phyloP scores from a whole-genome alignment of 352 stramenopile genomes.

The Phytophthora sp. region DNA sequence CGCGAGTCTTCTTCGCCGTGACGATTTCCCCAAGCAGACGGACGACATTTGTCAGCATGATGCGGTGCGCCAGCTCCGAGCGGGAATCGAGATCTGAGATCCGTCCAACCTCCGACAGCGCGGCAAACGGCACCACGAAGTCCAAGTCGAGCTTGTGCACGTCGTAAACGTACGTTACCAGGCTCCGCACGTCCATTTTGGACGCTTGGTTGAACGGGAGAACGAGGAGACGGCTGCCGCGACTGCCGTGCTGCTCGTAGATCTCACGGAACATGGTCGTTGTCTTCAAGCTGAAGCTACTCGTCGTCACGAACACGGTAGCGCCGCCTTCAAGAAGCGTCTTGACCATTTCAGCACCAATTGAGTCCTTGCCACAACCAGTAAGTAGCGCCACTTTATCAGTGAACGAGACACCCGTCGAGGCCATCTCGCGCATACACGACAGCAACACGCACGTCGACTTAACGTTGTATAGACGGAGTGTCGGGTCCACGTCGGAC shows the following conservation, averaged over 20 bases:
- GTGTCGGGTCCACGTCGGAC: slow-evolving; percentile 76
- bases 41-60: slow-evolving; percentile 90
- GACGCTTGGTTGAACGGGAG: slow-evolving; percentile 89
- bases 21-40: slow-evolving; percentile 84
- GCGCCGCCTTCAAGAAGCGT: slow-evolving; percentile 84
- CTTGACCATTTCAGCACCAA: slow-evolving; percentile 86
- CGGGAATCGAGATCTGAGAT: slow-evolving; percentile 81
- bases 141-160: slow-evolving; percentile 84
- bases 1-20: slow-evolving; percentile 71
- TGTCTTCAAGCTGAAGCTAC: slow-evolving; percentile 69
- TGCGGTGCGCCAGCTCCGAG: slow-evolving; percentile 84
- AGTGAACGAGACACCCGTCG: slow-evolving; percentile 81
- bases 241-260: slow-evolving; percentile 86
- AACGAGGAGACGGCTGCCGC: slow-evolving; percentile 78
- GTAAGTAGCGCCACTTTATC: slow-evolving; percentile 87
- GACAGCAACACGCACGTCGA: slow-evolving; percentile 78
- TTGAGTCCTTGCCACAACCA: slow-evolving; percentile 85
- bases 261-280: slow-evolving; percentile 74
- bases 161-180: slow-evolving; percentile 86
- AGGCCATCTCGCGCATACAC: slow-evolving; percentile 88
- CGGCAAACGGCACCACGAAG: slow-evolving; percentile 90
- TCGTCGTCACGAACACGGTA: slow-evolving; percentile 87
- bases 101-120: slow-evolving; percentile 78
- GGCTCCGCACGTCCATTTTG: slow-evolving; percentile 69
- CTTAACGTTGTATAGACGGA: slow-evolving; percentile 83